Base-by-base conservation (phyloP, 495 filamentous ascomycete genomes). In the Talaromyces thailandensis region DNA sequence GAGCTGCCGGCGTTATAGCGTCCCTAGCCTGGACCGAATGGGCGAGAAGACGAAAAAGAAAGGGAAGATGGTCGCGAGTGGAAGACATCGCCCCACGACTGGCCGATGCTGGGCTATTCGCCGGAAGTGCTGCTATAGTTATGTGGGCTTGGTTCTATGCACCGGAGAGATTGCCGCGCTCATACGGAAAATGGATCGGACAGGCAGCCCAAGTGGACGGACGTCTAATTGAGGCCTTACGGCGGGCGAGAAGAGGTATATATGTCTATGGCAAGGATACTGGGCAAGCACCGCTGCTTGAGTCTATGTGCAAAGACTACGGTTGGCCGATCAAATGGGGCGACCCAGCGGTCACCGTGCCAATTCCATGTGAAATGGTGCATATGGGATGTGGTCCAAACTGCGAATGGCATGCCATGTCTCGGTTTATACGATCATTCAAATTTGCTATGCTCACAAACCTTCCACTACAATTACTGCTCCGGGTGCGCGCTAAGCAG, bases 111-210 rank as follows among this genome's bases (percentile, higher is more conserved):
- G 74, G 81, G 9, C 69, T 93, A 5, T 97, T 97, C 69, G 85
- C 90, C 21, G 66, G 82, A 60, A 93, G 88, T 65, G 84, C 85
- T 52, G 88, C 85, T n/a, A 73, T 91, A 3, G 86, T 97, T 56
- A 97, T 96, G 91, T 92, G 90, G 87, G 82, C 89, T 21, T 96
- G 89, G 89, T 86, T 96, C 67, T 96, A 93, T 76, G 65, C 70
- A 3, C 90, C 90, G 0, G 76, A 82, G 43, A 80, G 84, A 56
- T 75, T 96, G 5, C 91, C 91, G 11, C 81, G 71, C 35, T 80
- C 87, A 26, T 97, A 96, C 74, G 89, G 85, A 63, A 88, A 88
- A 71, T 96, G 92, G 91, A 95, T 97, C 66, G 81, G 80, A 48
- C 82, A 84, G 24, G 88, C 87, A 21, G 91, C 92, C 28, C 81